A percentile compares a stretch with the other conserved stretches of the same genome.
phyloP scores from a whole-genome alignment of 208 protist genomes.

The Leishmania martiniquensis region DNA sequence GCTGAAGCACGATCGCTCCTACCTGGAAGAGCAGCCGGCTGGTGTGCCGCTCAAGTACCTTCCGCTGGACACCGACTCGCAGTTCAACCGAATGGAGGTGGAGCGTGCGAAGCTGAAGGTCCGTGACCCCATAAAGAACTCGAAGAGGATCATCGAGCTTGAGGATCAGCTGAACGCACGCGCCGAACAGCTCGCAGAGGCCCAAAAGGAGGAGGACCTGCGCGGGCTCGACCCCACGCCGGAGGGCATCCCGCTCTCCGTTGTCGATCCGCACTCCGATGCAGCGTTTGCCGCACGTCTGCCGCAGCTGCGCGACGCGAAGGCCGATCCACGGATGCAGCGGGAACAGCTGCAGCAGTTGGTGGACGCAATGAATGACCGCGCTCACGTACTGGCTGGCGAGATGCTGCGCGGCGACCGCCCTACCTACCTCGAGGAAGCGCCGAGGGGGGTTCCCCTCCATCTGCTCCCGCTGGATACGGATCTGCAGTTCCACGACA shows the following conservation, averaged over 20 bases:
- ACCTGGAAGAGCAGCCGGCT: slow-evolving; percentile 55
- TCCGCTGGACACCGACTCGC: slow-evolving; percentile 59
- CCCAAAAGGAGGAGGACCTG: slow-evolving; percentile 74
- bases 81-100: slow-evolving; percentile 71
- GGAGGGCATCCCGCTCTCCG: slow-evolving; percentile 57
- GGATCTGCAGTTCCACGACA: slow-evolving; percentile 55
- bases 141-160: slow-evolving; percentile 59
- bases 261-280: slow-evolving; percentile 63
- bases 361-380: slow-evolving; percentile 63
- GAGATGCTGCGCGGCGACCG: slow-evolving; percentile 59
- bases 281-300: slow-evolving; percentile 47
- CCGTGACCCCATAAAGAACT: slow-evolving; percentile 51
- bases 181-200: slow-evolving; percentile 60
- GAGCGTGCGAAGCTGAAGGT: slow-evolving; percentile 74
- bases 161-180: slow-evolving; percentile 72
- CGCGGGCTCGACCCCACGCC: slow-evolving; percentile 56
- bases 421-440: slow-evolving; percentile 48
- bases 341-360: slow-evolving; percentile 41
- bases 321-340: slow-evolving; percentile 44
- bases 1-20: slow-evolving; percentile 60
- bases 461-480: slow-evolving; percentile 64
- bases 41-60: slow-evolving; percentile 63
- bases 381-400: slow-evolving; percentile 64
- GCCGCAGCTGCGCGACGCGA: slow-evolving; percentile 52
- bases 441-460: slow-evolving; percentile 66